Base-by-base conservation (phyloP, 495 filamentous ascomycete genomes). In the Tricharina praecox region DNA sequence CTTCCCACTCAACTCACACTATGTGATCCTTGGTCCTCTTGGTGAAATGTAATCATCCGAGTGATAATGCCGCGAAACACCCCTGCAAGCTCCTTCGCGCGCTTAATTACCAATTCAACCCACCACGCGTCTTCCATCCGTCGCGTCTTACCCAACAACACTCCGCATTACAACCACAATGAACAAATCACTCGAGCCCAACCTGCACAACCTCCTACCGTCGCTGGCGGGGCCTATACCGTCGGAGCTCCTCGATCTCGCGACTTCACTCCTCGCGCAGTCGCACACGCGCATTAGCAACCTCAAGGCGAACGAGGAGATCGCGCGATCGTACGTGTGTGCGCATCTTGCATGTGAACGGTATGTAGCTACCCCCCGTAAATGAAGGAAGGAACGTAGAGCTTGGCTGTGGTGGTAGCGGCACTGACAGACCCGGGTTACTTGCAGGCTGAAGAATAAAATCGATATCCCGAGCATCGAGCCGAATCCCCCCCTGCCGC, bases 321-420 rank as follows among this genome's bases (percentile, higher is more conserved):
- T 85, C 51, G 82, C 81, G 15, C 74, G 88, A 4, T 72, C 76
- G 8, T 93, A 90, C 63, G 84, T 82, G 8, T 96, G 92, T 60
- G 82, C 85, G 1, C 79, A 96, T 62, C 74, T 97, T 26, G 90
- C 90, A 32, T 95, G 88, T 65, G 82, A 85, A 63, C 73, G 84
- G 81, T 82, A 60, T 28, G 5, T 16, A 16, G 40, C 40, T 44
- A 23, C 40, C 45, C 25, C 9, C 19, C 30, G 20, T 44, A 21
- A 21, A 25, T 26, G 1, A 21, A n/a, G n/a, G n/a, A n/a, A n/a
- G n/a, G n/a, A n/a, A n/a, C n/a, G n/a, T n/a, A n/a, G n/a, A n/a
- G n/a, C n/a, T n/a, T n/a, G n/a, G n/a, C n/a, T n/a, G n/a, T n/a
- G n/a, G n/a, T n/a, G n/a, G n/a, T n/a, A n/a, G n/a, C n/a, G n/a